A percentile compares a stretch with the other conserved stretches of the same genome.
phyloP scores from a whole-genome alignment of 345 rosid species.

The Populus ilicifolia region DNA sequence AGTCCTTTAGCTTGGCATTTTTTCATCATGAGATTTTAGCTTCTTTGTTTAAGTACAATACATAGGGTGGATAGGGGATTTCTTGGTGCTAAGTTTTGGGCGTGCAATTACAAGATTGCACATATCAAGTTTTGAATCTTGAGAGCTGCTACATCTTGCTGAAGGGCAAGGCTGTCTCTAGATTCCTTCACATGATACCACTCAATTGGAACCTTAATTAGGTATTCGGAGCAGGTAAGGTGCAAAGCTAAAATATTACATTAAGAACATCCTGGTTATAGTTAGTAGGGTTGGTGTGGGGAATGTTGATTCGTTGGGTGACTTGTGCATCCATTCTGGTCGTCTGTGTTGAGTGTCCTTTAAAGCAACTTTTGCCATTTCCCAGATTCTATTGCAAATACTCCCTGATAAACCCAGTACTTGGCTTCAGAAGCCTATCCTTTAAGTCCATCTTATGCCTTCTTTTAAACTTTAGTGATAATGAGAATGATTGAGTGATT shows the following conservation, averaged over 20 bases:
- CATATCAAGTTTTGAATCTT: not conserved
- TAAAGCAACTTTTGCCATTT: not conserved
- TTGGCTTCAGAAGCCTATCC: not conserved
- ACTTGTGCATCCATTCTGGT: not conserved
- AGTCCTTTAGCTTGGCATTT: not conserved
- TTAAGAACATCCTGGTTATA: not conserved
- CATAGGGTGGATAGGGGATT: not conserved
- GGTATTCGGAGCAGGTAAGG: not conserved
- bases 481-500: not conserved
- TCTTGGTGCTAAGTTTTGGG: not conserved
- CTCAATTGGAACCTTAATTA: not conserved
- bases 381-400: not conserved
- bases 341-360: not conserved
- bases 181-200: not conserved
- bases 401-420: not conserved
- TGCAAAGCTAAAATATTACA: not conserved
- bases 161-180: not conserved
- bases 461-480: not conserved
- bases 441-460: not conserved
- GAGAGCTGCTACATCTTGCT: not conserved
- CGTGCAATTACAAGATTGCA: not conserved
- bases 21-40: not conserved
- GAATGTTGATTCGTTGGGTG: not conserved
- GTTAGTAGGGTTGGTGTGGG: not conserved
- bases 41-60: not conserved